Base-by-base conservation (phyloP, 495 filamentous ascomycete genomes). In the Parathielavia appendiculata region DNA sequence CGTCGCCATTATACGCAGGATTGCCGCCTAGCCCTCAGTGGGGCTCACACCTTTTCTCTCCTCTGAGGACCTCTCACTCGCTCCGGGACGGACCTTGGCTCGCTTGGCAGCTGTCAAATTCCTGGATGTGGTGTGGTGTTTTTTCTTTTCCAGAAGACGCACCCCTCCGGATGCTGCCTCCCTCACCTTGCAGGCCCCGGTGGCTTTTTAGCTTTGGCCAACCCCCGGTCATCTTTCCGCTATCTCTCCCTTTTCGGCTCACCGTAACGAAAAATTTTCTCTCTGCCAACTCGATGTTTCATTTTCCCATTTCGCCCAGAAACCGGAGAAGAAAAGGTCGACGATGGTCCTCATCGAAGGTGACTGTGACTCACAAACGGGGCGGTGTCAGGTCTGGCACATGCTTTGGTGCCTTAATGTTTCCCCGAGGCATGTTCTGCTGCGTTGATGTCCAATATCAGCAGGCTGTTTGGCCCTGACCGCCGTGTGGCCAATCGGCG, bases 391-490 rank as follows among this genome's bases (percentile, higher is more conserved):
- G 69, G 67, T 65, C 64, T 36, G 60, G 17, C 57, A 43, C 51
- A 72, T 70, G 70, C 65, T 69, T 66, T 72, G 66, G 63, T 73
- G 70, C 71, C 70, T 64, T 74, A 69, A 63, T 70, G 61, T 58
- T 48, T 64, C 49, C 32, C 45, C 34, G 60, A 59, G 56, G 52
- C 46, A 57, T 63, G 60, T 55, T 63, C 65, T 69, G 65, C 68
- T 76, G 73, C 73, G 73, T 69, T 76, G 73, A 76, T 76, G 73
- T 76, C 73, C 73, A 76, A 76, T 71, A 62, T 73, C 58, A 69
- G 63, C 64, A 60, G 67, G 62, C 66, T 70, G 66, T 69, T 64
- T 53, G 56, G 60, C 59, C 35, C 58, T 57, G 63, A 57, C 57
- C 61, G 59, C 66, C 67, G 67, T 47, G 60, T 71, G 69, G 71